A percentile compares a stretch with the other conserved stretches of the same genome.
Conservation (phyloP, 305 asterid genomes). For the Fraxinus albicans region DNA sequence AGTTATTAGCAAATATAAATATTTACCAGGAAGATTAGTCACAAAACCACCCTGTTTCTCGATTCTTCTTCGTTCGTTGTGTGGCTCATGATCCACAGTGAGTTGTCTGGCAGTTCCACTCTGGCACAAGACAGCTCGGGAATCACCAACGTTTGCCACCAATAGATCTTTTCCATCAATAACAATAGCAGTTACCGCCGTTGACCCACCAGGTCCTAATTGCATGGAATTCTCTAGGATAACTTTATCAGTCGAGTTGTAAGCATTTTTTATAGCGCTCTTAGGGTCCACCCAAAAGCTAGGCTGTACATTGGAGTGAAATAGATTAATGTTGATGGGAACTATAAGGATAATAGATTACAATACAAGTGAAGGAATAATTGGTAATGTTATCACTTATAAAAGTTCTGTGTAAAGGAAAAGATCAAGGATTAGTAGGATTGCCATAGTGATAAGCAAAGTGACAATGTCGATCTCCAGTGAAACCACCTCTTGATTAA, state of each 20-base stretch:
- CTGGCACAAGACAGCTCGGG: conserved; percentile 72
- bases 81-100: conserved; percentile 6
- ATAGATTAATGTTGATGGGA: background rate
- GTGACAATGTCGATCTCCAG: background rate
- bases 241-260: conserved; percentile 52
- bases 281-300: conserved; percentile 37
- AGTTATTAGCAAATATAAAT: background rate
- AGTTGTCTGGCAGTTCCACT: conserved; percentile 61
- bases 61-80: background rate
- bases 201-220: conserved; percentile 88
- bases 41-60: conserved; percentile 56
- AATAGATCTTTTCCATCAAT: conserved; percentile 74
- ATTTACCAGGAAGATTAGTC: conserved; percentile 25
- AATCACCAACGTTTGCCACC: conserved; percentile 85
- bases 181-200: conserved; percentile 84
- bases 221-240: conserved; percentile 67
- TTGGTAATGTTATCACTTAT: background rate
- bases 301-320: background rate
- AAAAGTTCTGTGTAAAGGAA: background rate
- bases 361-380: background rate
- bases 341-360: background rate
- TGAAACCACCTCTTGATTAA: background rate
- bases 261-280: conserved; percentile 62
- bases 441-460: background rate
- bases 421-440: background rate